A percentile compares a stretch with the other conserved stretches of the same genome.
Evolutionary conservation across 2,329 filamentous ascomycete genomes (phyloP).

Genomic region (Alternaria triticimaculans): DNA sequence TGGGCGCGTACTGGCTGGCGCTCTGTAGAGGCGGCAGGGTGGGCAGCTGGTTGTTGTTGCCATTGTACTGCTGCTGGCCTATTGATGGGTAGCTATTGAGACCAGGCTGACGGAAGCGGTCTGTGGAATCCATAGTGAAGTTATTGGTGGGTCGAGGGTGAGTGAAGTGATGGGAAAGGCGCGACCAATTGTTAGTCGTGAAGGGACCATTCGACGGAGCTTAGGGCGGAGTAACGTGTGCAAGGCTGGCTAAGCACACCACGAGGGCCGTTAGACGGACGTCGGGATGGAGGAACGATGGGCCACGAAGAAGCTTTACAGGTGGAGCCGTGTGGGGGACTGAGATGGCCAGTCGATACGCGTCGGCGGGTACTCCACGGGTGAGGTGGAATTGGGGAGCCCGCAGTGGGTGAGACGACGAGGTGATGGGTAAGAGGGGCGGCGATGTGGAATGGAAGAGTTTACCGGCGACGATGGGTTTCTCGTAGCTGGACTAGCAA

Average conservation of each 20-base stretch:
- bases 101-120: slow-evolving; percentile 47
- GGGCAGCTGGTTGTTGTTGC: slow-evolving; percentile 38
- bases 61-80: slow-evolving; percentile 41
- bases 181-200: slow-evolving; percentile 42
- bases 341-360: slow-evolving; percentile 30
- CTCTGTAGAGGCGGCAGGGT: slow-evolving; percentile 47
- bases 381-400: slow-evolving; percentile 25
- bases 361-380: slow-evolving; percentile 30
- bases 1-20: slow-evolving; percentile 35
- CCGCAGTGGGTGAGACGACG: slow-evolving; percentile 24
- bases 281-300: slow-evolving; percentile 34
- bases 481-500: slow-evolving; percentile 21
- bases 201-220: slow-evolving; percentile 42
- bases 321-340: slow-evolving; percentile 45
- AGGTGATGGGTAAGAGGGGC: slow-evolving; percentile 13
- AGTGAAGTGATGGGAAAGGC: slow-evolving; percentile 27
- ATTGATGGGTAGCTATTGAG: slow-evolving; percentile 43
- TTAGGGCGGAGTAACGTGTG: slow-evolving; percentile 29
- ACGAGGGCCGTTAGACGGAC: slow-evolving; percentile 33
- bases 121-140: slow-evolving; percentile 41
- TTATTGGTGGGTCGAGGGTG: slow-evolving; percentile 14
- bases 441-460: slow-evolving; percentile 23
- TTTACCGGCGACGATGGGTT: slow-evolving; percentile 20
- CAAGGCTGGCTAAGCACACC: slow-evolving; percentile 30
- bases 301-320: slow-evolving; percentile 39